Evolutionary conservation across 2,329 filamentous ascomycete genomes (phyloP), one percentile per base, ranked within the genome.

Genomic region (Clarireedia paspali): DNA sequence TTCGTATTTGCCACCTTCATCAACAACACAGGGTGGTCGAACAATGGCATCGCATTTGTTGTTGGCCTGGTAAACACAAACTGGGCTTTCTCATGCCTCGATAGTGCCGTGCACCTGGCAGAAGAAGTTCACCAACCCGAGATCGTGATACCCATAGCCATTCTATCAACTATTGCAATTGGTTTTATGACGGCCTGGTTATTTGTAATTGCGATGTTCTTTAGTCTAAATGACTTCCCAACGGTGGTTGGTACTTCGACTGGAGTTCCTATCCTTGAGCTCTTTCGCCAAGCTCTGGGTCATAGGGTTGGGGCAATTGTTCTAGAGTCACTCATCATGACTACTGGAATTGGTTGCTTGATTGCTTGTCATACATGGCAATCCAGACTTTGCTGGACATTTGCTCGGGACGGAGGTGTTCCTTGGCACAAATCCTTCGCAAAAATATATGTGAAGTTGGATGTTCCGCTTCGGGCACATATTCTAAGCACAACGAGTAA

Each of bases 1-100:
- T 52, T 47, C 6, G 55, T 57, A 36, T 57, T 59, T 17, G 50
- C 49, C 26, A 59, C 57, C n/a, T 59, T 59, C 47, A 47, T 47
- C 24, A 57, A 59, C 34, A 42, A 46, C 24, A 56, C 55, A 12
- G 55, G 50, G 7, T 59, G 57, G 57, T 17, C 54, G 15, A 59
- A 24, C 14, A 53, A 53, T 17, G 49, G 49, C 23, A 34, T 59
- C 14, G 49, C 57, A 6, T 59, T 59, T 24, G 26, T 56, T 38
- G 50, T 56, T 17, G 55, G 55, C 4, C 50, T 53, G 5, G 55
- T 53, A n/a, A 56, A 51, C 15, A 30, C 55, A 24, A 56, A 51
- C 5, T 53, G 47, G 55, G 49, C 55, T 23, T 56, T 56, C 36
- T 46, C 50, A 53, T 51, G 55, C 6, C 49, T 53, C 15, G 55